A percentile compares a stretch with the other conserved stretches of the same genome.
Evolutionary conservation across 257 asterid genomes (phyloP).

Genomic region (Fraxinus anomala): DNA sequence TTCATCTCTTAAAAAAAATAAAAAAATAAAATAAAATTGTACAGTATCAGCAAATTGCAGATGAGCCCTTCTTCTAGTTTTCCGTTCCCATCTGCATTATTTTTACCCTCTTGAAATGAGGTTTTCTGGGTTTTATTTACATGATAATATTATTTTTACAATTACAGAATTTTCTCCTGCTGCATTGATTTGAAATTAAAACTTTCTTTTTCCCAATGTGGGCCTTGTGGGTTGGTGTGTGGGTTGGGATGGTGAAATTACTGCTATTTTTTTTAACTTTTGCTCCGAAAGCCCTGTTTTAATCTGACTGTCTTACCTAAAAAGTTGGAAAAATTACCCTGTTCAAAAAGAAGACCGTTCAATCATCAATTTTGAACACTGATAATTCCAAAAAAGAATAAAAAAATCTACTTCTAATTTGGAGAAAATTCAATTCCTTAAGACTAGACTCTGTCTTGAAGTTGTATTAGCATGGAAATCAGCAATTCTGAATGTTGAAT

Average conservation of each 20-base stretch:
- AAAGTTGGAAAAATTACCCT: background rate
- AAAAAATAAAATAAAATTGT: too few relatives aligned
- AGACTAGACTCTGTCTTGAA: background rate
- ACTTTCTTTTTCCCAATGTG: background rate
- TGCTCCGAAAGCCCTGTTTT: background rate
- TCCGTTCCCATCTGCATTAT: background rate
- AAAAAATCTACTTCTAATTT: background rate
- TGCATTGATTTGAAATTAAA: background rate
- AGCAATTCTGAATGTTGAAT: background rate
- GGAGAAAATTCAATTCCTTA: background rate
- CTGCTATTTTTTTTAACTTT: background rate
- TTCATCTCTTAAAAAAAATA: background rate
- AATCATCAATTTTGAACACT: background rate
- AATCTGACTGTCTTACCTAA: background rate
- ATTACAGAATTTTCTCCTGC: background rate
- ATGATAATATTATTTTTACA: background rate
- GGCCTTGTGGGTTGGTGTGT: background rate
- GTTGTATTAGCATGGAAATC: background rate
- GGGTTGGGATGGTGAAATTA: background rate
- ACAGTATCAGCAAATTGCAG: conserved; percentile 14
- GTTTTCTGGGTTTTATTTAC: background rate
- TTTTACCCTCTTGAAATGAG: background rate
- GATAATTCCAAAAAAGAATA: background rate
- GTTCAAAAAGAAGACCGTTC: background rate
- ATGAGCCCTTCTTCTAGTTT: conserved; percentile 15